phyloP scores from a whole-genome alignment of 2,329 filamentous ascomycete genomes.

The Talaromyces amestolkiae region DNA sequence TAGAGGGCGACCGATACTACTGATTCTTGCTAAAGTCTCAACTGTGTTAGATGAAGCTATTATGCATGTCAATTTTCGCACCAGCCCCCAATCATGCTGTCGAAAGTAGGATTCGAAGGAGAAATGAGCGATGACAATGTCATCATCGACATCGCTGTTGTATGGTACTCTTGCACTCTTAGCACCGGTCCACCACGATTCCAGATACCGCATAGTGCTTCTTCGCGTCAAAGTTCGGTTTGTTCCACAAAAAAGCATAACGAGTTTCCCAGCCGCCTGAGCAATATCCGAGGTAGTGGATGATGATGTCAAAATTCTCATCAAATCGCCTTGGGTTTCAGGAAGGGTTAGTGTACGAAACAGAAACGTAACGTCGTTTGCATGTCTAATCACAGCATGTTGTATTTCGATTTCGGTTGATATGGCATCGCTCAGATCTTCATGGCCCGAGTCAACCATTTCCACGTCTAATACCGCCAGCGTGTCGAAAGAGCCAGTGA shows the following conservation, averaged over 20 bases:
- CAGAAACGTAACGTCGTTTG: not conserved
- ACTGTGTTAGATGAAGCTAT: not conserved
- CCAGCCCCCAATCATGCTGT: not conserved
- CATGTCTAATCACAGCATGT: constrained; percentile 7
- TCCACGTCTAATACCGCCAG: not conserved
- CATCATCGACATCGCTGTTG: not conserved
- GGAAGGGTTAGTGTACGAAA: not conserved
- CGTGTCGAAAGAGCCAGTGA: not conserved
- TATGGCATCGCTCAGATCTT: not conserved
- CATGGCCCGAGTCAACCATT: not conserved
- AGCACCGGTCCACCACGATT: not conserved
- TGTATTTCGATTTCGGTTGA: not conserved
- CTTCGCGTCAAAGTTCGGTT: not conserved
- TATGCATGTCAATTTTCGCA: constrained; percentile 2
- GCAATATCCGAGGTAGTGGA: not conserved
- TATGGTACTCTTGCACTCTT: not conserved
- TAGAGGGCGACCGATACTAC: not conserved
- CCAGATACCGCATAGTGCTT: not conserved
- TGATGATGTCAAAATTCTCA: not conserved
- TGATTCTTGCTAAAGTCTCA: not conserved
- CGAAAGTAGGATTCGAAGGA: constrained; percentile 5
- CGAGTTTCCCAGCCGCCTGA: not conserved
- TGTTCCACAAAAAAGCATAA: not conserved
- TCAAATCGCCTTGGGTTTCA: not conserved
- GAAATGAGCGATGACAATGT: constrained; percentile 4